Evolutionary conservation across 371 early-diverging fungal species (phyloP).

Genomic region (Thermomucor indicae-seudaticae): DNA sequence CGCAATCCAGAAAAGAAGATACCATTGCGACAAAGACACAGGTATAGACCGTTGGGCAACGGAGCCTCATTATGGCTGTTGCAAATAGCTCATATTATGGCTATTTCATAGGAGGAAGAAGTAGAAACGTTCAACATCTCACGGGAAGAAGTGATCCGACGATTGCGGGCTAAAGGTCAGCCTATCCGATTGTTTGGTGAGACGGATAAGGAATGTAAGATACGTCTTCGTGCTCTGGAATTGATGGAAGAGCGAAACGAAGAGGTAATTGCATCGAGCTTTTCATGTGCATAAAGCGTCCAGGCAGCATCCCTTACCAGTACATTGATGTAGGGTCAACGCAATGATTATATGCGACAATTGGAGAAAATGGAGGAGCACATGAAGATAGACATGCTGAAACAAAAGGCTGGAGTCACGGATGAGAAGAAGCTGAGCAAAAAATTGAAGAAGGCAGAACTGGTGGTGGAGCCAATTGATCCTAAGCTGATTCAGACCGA

Average conservation of each 20-base stretch:
- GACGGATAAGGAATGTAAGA: slow-evolving; percentile 74
- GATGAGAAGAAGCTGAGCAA: slow-evolving; percentile 35
- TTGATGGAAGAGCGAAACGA: slow-evolving; percentile 79
- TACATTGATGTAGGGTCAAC: slow-evolving; percentile 65
- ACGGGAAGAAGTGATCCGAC: slow-evolving; percentile 77
- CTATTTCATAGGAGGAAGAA: not conserved
- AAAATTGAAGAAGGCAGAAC: slow-evolving; percentile 33
- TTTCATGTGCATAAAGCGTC: too few relatives aligned
- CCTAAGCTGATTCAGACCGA: slow-evolving; percentile 68
- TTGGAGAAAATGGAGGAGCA: slow-evolving; percentile 85
- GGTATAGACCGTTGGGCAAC: slow-evolving; percentile 9
- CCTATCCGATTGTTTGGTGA: slow-evolving; percentile 95
- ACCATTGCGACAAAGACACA: slow-evolving; percentile 15
- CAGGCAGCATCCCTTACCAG: too few relatives aligned
- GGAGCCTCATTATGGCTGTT: not conserved
- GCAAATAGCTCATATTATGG: not conserved
- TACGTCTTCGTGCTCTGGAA: slow-evolving; percentile 81
- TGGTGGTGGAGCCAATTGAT: slow-evolving; percentile 37
- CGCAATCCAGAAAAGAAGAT: slow-evolving; percentile 32
- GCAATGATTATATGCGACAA: slow-evolving; percentile 84
- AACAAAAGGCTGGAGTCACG: slow-evolving; percentile 45
- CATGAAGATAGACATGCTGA: slow-evolving; percentile 71
- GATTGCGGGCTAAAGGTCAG: slow-evolving; percentile 84
- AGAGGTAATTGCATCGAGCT: slow-evolving; percentile 14
- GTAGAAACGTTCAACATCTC: slow-evolving; percentile 57